Evolutionary conservation across 2,329 filamentous ascomycete genomes (phyloP).

Genomic region (Thermothelomyces thermophilus): DNA sequence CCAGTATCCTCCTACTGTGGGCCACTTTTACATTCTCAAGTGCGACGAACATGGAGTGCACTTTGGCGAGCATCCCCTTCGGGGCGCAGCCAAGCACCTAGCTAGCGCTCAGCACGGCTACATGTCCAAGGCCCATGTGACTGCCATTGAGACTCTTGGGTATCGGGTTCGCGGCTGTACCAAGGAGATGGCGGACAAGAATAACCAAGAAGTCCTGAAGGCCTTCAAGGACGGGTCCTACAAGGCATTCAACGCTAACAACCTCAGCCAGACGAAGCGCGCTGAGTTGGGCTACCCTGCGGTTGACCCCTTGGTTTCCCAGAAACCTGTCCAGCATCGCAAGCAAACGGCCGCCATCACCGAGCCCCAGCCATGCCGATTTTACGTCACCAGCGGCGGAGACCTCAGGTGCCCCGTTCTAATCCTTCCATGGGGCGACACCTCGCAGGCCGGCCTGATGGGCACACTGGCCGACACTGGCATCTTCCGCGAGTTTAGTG

Average conservation of each 20-base stretch:
- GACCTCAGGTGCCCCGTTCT: conserved; percentile 31
- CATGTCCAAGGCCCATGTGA: conserved; percentile 26
- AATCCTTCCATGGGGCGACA: conserved; percentile 33
- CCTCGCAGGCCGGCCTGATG: conserved; percentile 26
- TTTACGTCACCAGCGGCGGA: conserved; percentile 32
- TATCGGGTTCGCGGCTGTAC: conserved; percentile 32
- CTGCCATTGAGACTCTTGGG: conserved; percentile 31
- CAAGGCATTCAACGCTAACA: conserved; percentile 26
- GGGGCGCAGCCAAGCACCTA: conserved; percentile 36
- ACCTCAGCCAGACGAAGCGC: conserved; percentile 19
- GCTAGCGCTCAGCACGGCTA: conserved; percentile 28
- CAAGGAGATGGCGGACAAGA: conserved; percentile 24
- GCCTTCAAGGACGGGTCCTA: conserved; percentile 29
- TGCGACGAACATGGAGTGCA: conserved; percentile 35
- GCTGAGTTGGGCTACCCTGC: conserved; percentile 13
- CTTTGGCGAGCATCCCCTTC: conserved; percentile 31
- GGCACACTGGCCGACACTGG: conserved; percentile 27
- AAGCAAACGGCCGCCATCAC: conserved; percentile 18
- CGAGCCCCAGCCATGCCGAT: conserved; percentile 28
- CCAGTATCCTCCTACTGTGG: conserved; percentile 26
- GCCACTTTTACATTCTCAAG: conserved; percentile 33
- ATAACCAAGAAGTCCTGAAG: conserved; percentile 31
- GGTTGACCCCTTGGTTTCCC: conserved; percentile 5
- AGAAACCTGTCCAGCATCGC: conserved; percentile 3
- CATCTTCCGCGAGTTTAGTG: conserved; percentile 25